Base-by-base conservation (phyloP, 208 protist genomes). In the Trypanosoma platydactyli region DNA sequence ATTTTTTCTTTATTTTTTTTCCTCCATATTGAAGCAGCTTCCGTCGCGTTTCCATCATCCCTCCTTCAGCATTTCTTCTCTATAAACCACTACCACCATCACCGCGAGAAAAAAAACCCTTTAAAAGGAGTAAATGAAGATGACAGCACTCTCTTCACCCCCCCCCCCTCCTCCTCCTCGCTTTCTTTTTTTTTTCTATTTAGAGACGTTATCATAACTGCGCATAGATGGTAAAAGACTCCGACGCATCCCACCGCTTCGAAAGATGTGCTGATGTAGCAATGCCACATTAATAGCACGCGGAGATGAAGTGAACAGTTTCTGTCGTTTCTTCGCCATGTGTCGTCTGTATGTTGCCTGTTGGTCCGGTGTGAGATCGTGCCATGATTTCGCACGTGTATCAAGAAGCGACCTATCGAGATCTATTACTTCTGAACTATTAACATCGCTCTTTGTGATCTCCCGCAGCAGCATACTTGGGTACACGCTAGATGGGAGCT, bases 251-350 rank as follows among this genome's bases (percentile, higher is more conserved):
- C 90, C 90, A 54, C 78, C 77, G 51, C 77, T 91, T 38, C 90
- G 87, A 64, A 95, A 95, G 30, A 95, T 92, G 49, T 92, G 84
- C 48, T 93, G 87, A 50, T 95, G 87, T 66, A 95, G 53, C 62
- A 94, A 63, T 44, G 86, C 90, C 46, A 91, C 46, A 30, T 77
- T 86, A 41, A 92, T 79, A 2, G 89, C 89, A 20, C 78, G 71
- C 33, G 89, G 87, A 30, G 69, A 81, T 25, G 52, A 59, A 51
- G 74, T 42, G 51, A 85, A 84, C 6, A 80, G 59, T 52, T 87
- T 83, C 76, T 83, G 71, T 3, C 86, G 89, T 18, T 85, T 81
- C 67, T 85, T 73, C 18, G 77, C 69, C 16, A 94, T 53, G 57
- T 77, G 80, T 24, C 76, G 70, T 50, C 73, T 72, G 25, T 90